Evolutionary conservation across 257 asterid genomes (phyloP).

Genomic region (Dorcoceras hygrometricum): DNA sequence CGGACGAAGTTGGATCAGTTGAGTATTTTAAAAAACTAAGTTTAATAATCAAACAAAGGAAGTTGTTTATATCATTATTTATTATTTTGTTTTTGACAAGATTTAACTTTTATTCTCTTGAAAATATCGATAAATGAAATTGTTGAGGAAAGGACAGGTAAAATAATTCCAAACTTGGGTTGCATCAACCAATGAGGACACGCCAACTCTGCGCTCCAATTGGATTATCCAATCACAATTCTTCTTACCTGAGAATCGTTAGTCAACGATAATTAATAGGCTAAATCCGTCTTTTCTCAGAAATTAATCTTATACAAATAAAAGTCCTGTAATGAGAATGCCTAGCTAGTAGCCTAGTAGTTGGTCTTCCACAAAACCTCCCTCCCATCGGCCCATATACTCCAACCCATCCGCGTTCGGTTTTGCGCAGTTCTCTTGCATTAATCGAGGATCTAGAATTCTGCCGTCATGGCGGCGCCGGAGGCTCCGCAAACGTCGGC

Average conservation of each 20-base stretch:
- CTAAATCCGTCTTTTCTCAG: not conserved
- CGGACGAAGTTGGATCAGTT: too few relatives aligned
- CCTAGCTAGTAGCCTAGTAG: too few relatives aligned
- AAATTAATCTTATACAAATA: not conserved
- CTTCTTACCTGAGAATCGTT: too few relatives aligned
- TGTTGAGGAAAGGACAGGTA: too few relatives aligned
- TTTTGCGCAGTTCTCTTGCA: not conserved
- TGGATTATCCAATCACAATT: not conserved
- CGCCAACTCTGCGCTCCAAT: not conserved
- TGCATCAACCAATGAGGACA: not conserved
- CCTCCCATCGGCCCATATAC: not conserved
- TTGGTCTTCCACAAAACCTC: not conserved
- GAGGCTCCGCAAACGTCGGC: slow-evolving; percentile 27
- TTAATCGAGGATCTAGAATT: slow-evolving; percentile 15
- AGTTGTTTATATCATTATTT: too few relatives aligned
- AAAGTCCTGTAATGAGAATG: not conserved
- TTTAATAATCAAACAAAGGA: too few relatives aligned
- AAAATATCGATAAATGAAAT: too few relatives aligned
- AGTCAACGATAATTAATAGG: not conserved
- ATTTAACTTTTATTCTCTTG: too few relatives aligned
- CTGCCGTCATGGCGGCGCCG: slow-evolving; percentile 44
- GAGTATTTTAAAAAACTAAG: too few relatives aligned
- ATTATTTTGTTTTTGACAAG: too few relatives aligned
- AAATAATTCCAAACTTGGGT: too few relatives aligned
- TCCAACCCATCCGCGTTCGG: not conserved